Evolutionary conservation across 306 rosid genomes (phyloP).

Genomic region (Abrus precatorius): DNA sequence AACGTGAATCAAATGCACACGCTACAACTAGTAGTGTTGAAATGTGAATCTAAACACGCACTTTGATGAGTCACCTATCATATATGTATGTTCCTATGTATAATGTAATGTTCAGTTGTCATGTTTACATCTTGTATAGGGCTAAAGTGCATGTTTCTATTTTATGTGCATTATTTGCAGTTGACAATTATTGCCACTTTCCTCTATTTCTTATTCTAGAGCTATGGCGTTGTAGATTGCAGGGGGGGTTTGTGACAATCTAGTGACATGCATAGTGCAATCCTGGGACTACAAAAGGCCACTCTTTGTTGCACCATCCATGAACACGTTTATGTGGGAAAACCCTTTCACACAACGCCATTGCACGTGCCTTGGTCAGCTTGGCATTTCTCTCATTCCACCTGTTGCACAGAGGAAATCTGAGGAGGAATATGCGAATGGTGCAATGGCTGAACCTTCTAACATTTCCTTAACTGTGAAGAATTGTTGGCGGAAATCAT

Average conservation of each 20-base stretch:
- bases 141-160: neutral
- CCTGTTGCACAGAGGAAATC: constrained; percentile 60
- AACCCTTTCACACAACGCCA: constrained; percentile 75
- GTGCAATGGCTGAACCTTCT: constrained; percentile 74
- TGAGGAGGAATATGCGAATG: constrained; percentile 54
- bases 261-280: constrained; percentile 71
- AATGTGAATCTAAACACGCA: too few relatives aligned
- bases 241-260: constrained; percentile 76
- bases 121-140: neutral
- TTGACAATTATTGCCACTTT: neutral
- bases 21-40: too few relatives aligned
- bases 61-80: too few relatives aligned
- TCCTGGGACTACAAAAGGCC: constrained; percentile 86
- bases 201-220: neutral
- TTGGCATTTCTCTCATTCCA: constrained; percentile 72
- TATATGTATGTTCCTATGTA: too few relatives aligned
- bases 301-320: constrained; percentile 80
- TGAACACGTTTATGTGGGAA: constrained; percentile 78
- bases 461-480: neutral
- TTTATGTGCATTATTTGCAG: neutral
- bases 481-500: too few relatives aligned
- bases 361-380: constrained; percentile 63
- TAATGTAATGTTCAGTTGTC: constrained; percentile 8
- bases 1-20: too few relatives aligned
- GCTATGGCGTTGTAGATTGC: constrained; percentile 63